Evolutionary conservation across 305 asterid genomes (phyloP), one percentile per base, ranked within the genome.

Genomic region (Fraxinus platypoda): DNA sequence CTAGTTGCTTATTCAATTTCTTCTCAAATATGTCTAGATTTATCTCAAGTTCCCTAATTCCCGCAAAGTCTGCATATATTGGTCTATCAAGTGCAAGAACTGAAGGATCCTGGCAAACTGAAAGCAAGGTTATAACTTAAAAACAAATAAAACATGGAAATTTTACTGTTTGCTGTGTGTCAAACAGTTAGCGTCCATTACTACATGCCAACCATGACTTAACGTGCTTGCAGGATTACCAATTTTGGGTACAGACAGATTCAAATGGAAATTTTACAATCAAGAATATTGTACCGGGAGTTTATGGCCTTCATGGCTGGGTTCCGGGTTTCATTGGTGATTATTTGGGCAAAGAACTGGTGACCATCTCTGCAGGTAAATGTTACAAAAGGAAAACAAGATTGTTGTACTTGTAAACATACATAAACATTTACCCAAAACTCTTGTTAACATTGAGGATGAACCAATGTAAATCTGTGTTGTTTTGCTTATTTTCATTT

Each of bases 271-370:
- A 85, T 70, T 91, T 91, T 66, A 80, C 43, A 8, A 88, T 89
- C 38, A 83, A 83, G 78, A 88, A 89, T 77, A 86, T 87, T n/a
- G 25, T 87, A 35, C 90, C 94, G 0, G 92, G 94, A 75, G 82
- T 46, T 2, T 91, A 89, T 71, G 76, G 85, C 15, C 83, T 91
- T 79, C 92, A 88, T 57, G 94, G 90, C 23, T 89, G 88, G 86
- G 92, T 89, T 54, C 89, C 90, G n/a, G 94, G 94, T 52, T 83
- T 88, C 74, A 46, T 88, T 25, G 94, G 90, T 0, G 91, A 91
- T 78, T 91, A 89, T 75, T 84, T 87, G 17, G n/a, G 68, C 30
- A 75, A 80, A 76, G 78, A 84, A 78, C 84, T 78, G 33, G 83
- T 91, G 34, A 89, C 88, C 38, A 83, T 91, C 68, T 57, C 88